Evolutionary conservation across 2,329 filamentous ascomycete species (phyloP).

Genomic region (Phialophora chinensis): DNA sequence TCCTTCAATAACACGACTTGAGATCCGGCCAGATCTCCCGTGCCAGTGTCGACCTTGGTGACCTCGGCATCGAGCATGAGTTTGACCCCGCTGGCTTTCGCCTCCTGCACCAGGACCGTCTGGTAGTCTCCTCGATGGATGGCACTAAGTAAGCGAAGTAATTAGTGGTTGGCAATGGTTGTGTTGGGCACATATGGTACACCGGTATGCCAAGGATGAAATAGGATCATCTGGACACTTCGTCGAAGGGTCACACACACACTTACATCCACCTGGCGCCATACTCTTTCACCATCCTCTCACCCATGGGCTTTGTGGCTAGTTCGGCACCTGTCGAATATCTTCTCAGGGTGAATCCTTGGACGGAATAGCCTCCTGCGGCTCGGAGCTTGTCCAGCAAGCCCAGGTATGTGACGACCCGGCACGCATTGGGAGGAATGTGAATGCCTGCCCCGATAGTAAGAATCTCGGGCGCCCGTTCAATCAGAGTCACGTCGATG

Average conservation of each 20-base stretch:
- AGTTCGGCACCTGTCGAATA: conserved; percentile 38
- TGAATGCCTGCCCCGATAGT: conserved; percentile 43
- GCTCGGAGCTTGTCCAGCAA: conserved; percentile 32
- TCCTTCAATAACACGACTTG: conserved; percentile 23
- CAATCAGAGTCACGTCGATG: conserved; percentile 39
- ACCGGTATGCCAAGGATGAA: too few species aligned
- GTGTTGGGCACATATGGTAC: neutral
- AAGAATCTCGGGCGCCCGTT: conserved; percentile 33
- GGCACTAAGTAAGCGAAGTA: conserved; percentile 30
- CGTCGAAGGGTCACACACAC: too few species aligned
- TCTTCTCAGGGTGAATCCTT: conserved; percentile 29
- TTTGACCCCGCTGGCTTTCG: conserved; percentile 9
- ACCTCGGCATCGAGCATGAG: conserved; percentile 23
- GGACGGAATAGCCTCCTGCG: conserved; percentile 27
- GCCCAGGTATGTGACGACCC: conserved; percentile 35
- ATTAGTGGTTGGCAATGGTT: neutral
- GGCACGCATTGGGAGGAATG: conserved; percentile 41
- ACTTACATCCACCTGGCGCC: conserved; percentile 41
- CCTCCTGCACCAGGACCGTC: conserved; percentile 33
- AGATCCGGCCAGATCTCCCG: conserved; percentile 3
- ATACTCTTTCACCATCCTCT: conserved; percentile 36
- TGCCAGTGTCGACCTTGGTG: neutral
- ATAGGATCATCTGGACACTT: too few species aligned
- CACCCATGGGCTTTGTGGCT: conserved; percentile 38
- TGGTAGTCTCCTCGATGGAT: conserved; percentile 41